phyloP scores from a whole-genome alignment of 2,329 filamentous ascomycete genomes.

The Chrysoporthe cubensis region DNA sequence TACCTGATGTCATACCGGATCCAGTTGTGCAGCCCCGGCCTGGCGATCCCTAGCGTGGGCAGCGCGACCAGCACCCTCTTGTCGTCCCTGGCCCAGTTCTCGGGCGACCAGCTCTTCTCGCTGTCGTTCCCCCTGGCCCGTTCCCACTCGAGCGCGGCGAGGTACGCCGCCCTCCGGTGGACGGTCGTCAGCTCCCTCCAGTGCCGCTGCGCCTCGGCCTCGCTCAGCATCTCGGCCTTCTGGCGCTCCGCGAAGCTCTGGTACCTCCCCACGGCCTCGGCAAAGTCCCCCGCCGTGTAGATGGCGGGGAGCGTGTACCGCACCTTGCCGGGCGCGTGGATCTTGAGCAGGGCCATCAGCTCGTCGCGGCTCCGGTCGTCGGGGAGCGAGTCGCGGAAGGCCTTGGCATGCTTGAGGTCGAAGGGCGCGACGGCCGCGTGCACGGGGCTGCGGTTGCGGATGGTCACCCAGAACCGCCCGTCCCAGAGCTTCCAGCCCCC shows the following conservation, averaged over 20 bases:
- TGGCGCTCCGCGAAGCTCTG: slow-evolving; percentile 31
- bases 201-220: slow-evolving; percentile 4
- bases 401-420: slow-evolving; percentile 46
- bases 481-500: slow-evolving; percentile 54
- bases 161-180: slow-evolving; percentile 8
- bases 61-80: slow-evolving; percentile 53
- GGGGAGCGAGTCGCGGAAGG: slow-evolving; percentile 51
- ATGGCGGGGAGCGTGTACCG: slow-evolving; percentile 60
- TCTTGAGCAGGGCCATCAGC: slow-evolving; percentile 50
- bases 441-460: slow-evolving; percentile 48
- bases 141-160: slow-evolving; percentile 7
- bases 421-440: slow-evolving; percentile 52
- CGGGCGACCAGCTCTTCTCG: neutral
- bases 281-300: slow-evolving; percentile 48
- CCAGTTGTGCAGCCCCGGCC: slow-evolving; percentile 53
- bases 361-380: slow-evolving; percentile 36
- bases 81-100: slow-evolving; percentile 1
- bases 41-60: slow-evolving; percentile 53
- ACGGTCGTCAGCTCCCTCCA: slow-evolving; percentile 5
- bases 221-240: slow-evolving; percentile 14
- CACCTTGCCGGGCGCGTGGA: slow-evolving; percentile 58
- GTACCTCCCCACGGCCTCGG: slow-evolving; percentile 30
- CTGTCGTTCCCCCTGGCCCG: neutral
- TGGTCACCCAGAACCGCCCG: slow-evolving; percentile 64
- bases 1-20: slow-evolving; percentile 55